Evolutionary conservation across 1,139 yeast species (phyloP).

Genomic region (Hemisphaericaspora subhashii): DNA sequence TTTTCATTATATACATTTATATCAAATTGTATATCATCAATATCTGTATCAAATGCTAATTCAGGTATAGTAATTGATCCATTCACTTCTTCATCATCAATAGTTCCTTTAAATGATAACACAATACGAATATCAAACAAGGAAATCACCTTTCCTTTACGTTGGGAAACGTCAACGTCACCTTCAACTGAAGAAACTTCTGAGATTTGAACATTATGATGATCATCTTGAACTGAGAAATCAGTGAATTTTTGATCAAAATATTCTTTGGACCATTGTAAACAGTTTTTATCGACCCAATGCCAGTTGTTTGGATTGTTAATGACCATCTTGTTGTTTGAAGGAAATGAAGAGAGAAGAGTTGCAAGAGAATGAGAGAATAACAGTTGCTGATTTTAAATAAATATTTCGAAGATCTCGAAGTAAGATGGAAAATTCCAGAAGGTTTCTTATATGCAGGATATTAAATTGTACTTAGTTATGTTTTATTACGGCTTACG

Average conservation of each 20-base stretch:
- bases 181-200: slow-evolving; percentile 78
- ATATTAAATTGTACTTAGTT: neutral
- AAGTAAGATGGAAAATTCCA: slow-evolving; percentile 19
- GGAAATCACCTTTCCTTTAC: slow-evolving; percentile 95
- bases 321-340: slow-evolving; percentile 37
- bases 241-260: slow-evolving; percentile 62
- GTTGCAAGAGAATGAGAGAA: slow-evolving; percentile 2
- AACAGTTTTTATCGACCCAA: slow-evolving; percentile 98
- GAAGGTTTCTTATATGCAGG: slow-evolving; percentile 12
- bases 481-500: neutral
- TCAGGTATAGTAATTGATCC: slow-evolving; percentile 89
- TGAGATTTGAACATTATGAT: slow-evolving; percentile 43
- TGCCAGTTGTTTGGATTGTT: slow-evolving; percentile 69
- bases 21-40: slow-evolving; percentile 81
- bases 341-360: neutral
- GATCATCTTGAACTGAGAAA: slow-evolving; percentile 38
- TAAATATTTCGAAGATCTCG: too few species aligned
- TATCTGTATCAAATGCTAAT: slow-evolving; percentile 89
- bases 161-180: slow-evolving; percentile 93
- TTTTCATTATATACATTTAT: slow-evolving; percentile 66
- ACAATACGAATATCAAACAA: slow-evolving; percentile 77
- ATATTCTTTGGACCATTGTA: slow-evolving; percentile 83
- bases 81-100: slow-evolving; percentile 35
- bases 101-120: slow-evolving; percentile 57
- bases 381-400: too few species aligned